Base-by-base conservation (phyloP, 192 early-diverging fungal genomes). In the Linnemannia exigua region DNA sequence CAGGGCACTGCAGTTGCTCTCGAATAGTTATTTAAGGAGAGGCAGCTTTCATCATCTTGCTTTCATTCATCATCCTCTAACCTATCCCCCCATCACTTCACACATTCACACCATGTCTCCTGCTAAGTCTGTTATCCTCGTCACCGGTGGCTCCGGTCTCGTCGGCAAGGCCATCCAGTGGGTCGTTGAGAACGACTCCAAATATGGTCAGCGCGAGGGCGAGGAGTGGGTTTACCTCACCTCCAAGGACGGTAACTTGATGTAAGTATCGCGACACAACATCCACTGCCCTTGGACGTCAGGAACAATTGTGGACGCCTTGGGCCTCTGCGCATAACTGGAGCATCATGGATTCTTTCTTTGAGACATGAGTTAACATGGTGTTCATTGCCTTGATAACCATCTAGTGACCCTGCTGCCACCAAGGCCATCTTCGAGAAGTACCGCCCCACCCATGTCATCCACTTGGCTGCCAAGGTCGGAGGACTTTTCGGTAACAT, bases 401-500 rank as follows among this genome's bases (percentile, higher is more conserved):
- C 25, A 61, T 28, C 28, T 87, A 95, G 94, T 78, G 92, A 95
- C 78, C 75, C 76, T 31, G 89, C 77, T 35, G 89, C 91, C 74
- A 94, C 94, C 73, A 87, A 90, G 77, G 89, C 90, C 19, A 87
- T 96, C 67, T 96, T 96, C 88, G 93, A 95, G 77, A 93, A 92
- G 74, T 91, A 95, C 80, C 90, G 91, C 74, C 95, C 95, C 44
- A 95, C 95, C 19, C 92, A 95, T 80, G 94, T 96, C 75, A 93
- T 96, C 84, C 95, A 96, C 86, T 89, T 96, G 77, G 93, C 93
- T 63, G 93, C 93, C 46, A 81, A 92, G 67, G 92, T 93, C 25
- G 95, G 95, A 70, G 95, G 95, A 75, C 87, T 96, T 70, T 96
- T 95, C 83, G 92, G 92, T 58, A 96, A 96, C 90, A 95, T 96